A percentile compares a stretch with the other conserved stretches of the same genome.
Conservation (phyloP, 2,329 filamentous ascomycete species). For the Bertia moriformis region DNA sequence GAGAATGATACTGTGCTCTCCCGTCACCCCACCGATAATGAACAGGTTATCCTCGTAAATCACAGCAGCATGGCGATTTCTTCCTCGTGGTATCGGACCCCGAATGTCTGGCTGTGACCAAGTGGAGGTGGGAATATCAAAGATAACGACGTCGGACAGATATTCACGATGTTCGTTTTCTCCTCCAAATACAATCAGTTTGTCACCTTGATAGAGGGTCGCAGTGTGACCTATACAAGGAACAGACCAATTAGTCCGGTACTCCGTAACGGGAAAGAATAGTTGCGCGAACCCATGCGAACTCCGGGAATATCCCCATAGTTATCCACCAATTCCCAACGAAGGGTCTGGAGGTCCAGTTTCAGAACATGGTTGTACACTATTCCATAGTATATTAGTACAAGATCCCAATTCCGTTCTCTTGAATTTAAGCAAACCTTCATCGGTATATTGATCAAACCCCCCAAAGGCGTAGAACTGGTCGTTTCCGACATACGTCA, state of each 20-base stretch:
- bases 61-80: constrained; percentile 41
- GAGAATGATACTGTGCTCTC: constrained; percentile 89
- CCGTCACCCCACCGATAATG: constrained; percentile 82
- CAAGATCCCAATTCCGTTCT: too few species aligned
- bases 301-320: constrained; percentile 96
- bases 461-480: constrained; percentile 96
- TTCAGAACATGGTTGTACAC: constrained; percentile 94
- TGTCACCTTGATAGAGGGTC: constrained; percentile 66
- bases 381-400: too few species aligned
- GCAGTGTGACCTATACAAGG: constrained; percentile 66
- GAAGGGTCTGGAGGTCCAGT: constrained; percentile 71
- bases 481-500: constrained; percentile 96
- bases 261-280: constrained; percentile 1
- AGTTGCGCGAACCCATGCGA: constrained; percentile 63
- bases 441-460: constrained; percentile 96
- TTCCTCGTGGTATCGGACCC: constrained; percentile 44
- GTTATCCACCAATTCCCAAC: constrained; percentile 94
- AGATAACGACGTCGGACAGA: constrained; percentile 54
- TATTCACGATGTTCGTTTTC: constrained; percentile 59
- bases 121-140: constrained; percentile 50
- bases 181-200: constrained; percentile 44
- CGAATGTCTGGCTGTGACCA: constrained; percentile 57
- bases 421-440: too few species aligned
- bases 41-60: constrained; percentile 59
- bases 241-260: constrained; percentile 1